A percentile compares a stretch with the other conserved stretches of the same genome.
Conservation (phyloP, 257 asterid genomes). For the Buddleja alternifolia region DNA sequence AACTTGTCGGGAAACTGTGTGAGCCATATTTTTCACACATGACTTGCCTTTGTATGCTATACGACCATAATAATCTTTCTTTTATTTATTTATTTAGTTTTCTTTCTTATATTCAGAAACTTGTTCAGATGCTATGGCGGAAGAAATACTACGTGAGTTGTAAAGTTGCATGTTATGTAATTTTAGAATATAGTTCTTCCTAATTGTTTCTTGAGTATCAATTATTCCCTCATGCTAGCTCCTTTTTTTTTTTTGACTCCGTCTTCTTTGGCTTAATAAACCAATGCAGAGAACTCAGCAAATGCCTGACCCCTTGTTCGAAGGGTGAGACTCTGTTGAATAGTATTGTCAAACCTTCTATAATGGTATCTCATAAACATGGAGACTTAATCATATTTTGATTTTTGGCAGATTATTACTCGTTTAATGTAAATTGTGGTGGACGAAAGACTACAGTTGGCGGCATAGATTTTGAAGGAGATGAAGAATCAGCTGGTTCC, state of each 20-base stretch:
- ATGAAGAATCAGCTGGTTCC: slow-evolving; percentile 43
- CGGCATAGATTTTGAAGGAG: slow-evolving; percentile 41
- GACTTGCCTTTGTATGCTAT: not conserved
- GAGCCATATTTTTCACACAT: slow-evolving; percentile 25
- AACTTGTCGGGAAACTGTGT: slow-evolving; percentile 53
- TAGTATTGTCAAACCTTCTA: not conserved
- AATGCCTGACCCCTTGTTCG: slow-evolving; percentile 47
- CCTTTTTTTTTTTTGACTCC: no score
- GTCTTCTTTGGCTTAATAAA: not conserved
- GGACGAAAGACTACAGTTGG: slow-evolving; percentile 36
- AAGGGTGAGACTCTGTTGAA: slow-evolving; percentile 33
- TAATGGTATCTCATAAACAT: not conserved
- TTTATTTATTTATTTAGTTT: not conserved
- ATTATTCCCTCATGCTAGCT: not conserved
- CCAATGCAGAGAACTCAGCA: slow-evolving; percentile 37
- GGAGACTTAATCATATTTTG: not conserved
- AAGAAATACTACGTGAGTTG: slow-evolving; percentile 44
- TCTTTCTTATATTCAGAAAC: slow-evolving; percentile 48
- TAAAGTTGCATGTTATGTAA: not conserved
- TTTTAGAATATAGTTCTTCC: not conserved
- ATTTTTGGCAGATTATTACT: slow-evolving; percentile 42
- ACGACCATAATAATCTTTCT: not conserved
- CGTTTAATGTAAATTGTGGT: slow-evolving; percentile 62
- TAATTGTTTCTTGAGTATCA: not conserved
- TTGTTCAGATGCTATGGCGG: slow-evolving; percentile 54